Conservation (phyloP, 2,329 filamentous ascomycete species). For the Cordyceps farinosa region DNA sequence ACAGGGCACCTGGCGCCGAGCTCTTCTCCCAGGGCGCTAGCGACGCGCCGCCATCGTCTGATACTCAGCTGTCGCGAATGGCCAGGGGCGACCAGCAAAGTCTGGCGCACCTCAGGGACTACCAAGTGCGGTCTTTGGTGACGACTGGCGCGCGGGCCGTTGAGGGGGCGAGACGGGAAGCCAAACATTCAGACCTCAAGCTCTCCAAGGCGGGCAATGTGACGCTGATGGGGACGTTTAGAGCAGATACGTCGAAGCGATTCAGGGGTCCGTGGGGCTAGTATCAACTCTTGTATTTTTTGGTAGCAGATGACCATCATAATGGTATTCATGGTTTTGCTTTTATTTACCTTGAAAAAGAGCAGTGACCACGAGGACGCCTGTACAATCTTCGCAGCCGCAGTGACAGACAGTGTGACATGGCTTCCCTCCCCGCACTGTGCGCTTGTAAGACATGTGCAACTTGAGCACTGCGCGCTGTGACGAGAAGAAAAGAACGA, state of each 20-base stretch:
- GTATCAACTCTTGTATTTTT: neutral
- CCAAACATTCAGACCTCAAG: constrained; percentile 19
- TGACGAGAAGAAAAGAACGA: no score
- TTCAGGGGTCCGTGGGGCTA: constrained; percentile 18
- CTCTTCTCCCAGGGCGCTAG: neutral
- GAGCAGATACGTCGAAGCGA: constrained; percentile 18
- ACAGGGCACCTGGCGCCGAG: neutral
- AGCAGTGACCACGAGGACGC: no score
- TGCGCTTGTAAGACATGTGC: neutral
- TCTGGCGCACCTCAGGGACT: constrained; percentile 21
- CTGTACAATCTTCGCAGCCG: no score
- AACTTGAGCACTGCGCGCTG: neutral
- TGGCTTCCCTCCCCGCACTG: no score
- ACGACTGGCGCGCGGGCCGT: constrained; percentile 19
- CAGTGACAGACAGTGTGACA: no score
- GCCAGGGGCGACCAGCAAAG: constrained; percentile 21
- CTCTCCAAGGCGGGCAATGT: constrained; percentile 20
- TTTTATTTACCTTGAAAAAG: neutral
- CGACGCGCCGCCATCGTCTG: neutral
- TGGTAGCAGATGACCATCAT: neutral
- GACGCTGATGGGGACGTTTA: constrained; percentile 22
- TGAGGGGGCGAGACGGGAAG: constrained; percentile 17
- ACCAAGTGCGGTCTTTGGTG: constrained; percentile 23
- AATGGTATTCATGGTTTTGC: neutral
- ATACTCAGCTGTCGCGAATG: constrained; percentile 20